Percentiles rank a stretch among this genome's conserved stretches.
Conservation (phyloP, 345 rosid genomes). For the Ricinus communis region DNA sequence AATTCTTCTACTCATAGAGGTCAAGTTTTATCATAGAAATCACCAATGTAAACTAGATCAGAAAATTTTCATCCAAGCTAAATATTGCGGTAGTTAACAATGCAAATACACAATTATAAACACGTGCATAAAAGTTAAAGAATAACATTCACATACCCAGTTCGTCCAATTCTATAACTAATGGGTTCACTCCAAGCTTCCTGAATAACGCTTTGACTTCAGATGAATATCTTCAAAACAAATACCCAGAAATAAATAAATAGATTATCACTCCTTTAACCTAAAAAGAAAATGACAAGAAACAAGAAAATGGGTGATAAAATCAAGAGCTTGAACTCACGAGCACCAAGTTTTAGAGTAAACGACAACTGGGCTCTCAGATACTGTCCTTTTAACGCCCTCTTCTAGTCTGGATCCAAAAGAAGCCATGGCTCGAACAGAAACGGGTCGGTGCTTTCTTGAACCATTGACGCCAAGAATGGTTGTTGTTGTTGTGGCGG, state of each 20-base stretch:
- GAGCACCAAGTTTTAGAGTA: slow-evolving; percentile 98
- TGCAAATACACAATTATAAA: neutral
- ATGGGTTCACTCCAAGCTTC: slow-evolving; percentile 68
- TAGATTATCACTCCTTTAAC: neutral
- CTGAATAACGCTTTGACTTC: slow-evolving; percentile 91
- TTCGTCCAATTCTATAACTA: slow-evolving; percentile 87
- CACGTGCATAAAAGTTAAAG: neutral
- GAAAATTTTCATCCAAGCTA: neutral
- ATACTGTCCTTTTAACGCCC: slow-evolving; percentile 60
- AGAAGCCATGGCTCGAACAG: slow-evolving; percentile 47
- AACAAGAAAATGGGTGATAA: neutral
- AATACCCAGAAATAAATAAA: slow-evolving; percentile 11
- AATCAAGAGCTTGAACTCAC: slow-evolving; percentile 47
- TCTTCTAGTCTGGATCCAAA: slow-evolving; percentile 85
- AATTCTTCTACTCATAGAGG: neutral
- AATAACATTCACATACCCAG: slow-evolving; percentile 58
- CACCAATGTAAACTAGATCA: neutral
- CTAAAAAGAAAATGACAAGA: neutral
- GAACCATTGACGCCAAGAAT: slow-evolving; percentile 29
- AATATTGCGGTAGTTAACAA: neutral
- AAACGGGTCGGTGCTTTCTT: slow-evolving; percentile 30
- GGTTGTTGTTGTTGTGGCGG: no score
- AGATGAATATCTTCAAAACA: slow-evolving; percentile 62
- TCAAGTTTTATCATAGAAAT: neutral
- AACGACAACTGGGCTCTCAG: slow-evolving; percentile 76